phyloP scores from a whole-genome alignment of 2,329 filamentous ascomycete species.

The Trichophaea hybrida region DNA sequence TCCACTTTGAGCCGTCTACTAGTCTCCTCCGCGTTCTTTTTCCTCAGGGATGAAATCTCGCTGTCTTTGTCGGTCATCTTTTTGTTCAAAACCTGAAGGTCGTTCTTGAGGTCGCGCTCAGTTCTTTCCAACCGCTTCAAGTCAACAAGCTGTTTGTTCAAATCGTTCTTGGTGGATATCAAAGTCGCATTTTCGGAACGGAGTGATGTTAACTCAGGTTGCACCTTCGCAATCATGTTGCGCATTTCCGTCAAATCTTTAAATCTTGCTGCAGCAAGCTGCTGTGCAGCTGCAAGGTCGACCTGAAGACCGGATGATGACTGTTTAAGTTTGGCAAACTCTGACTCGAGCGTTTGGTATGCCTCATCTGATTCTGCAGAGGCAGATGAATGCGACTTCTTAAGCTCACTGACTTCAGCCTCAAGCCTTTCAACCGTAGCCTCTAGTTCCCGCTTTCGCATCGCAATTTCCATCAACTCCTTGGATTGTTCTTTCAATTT shows the following conservation, averaged over 20 bases:
- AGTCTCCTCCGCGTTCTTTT: conserved; percentile 47
- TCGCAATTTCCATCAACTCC: conserved; percentile 19
- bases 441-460: conserved; percentile 43
- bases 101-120: conserved; percentile 66
- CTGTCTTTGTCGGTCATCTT: conserved; percentile 57
- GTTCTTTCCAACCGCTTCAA: conserved; percentile 63
- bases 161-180: conserved; percentile 60
- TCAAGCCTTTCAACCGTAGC: conserved; percentile 43
- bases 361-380: conserved; percentile 4
- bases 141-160: conserved; percentile 46
- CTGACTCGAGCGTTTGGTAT: conserved; percentile 33
- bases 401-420: conserved; percentile 31
- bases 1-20: conserved; percentile 53
- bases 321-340: conserved; percentile 53
- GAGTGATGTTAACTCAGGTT: conserved; percentile 69
- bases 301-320: conserved; percentile 59
- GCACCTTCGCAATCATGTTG: conserved; percentile 66
- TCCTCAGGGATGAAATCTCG: conserved; percentile 58
- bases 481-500: conserved; percentile 42
- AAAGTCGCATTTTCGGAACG: conserved; percentile 62
- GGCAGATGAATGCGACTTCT: conserved; percentile 38
- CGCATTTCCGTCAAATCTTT: conserved; percentile 73
- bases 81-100: conserved; percentile 55
- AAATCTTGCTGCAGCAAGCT: conserved; percentile 73
- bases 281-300: conserved; percentile 71